A percentile compares a stretch with the other conserved stretches of the same genome.
Evolutionary conservation across 768 basidiomycete genomes (phyloP).

Genomic region (Kwoniella bestiolae): DNA sequence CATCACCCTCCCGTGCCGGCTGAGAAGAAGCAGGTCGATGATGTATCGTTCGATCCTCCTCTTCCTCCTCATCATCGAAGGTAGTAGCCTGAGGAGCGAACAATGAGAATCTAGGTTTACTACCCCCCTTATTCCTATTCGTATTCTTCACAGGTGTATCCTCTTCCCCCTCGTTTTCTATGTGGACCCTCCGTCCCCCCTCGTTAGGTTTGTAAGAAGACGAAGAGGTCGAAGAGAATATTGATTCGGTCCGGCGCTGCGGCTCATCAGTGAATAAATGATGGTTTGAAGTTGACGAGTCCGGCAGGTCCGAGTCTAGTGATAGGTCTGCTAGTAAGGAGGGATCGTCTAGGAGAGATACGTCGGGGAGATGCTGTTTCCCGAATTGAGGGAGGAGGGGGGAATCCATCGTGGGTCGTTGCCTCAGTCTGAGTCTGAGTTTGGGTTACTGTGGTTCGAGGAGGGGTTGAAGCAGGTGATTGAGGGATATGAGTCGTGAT

Average conservation of each 20-base stretch:
- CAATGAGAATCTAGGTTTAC: conserved; percentile 47
- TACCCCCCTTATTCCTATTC: neutral
- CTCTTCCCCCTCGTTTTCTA: neutral
- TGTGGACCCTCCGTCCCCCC: neutral
- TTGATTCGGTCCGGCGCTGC: neutral
- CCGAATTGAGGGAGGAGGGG: conserved; percentile 40
- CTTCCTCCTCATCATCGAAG: conserved; percentile 26
- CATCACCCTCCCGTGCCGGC: too few species aligned
- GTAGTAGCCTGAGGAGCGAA: conserved; percentile 35
- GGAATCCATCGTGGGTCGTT: conserved; percentile 39
- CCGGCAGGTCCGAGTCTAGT: conserved; percentile 24
- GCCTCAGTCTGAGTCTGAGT: too few species aligned
- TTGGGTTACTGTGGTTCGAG: too few species aligned
- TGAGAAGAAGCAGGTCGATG: neutral
- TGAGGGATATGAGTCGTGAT: too few species aligned
- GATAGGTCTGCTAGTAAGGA: conserved; percentile 36
- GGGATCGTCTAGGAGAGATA: conserved; percentile 20
- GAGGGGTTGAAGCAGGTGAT: too few species aligned
- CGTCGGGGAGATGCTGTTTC: conserved; percentile 4
- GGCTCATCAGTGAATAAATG: neutral
- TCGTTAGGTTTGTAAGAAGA: too few species aligned
- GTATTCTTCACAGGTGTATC: neutral
- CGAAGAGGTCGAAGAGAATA: neutral
- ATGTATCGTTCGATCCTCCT: conserved; percentile 36
- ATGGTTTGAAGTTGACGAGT: conserved; percentile 6